Base-by-base conservation (phyloP, 352 stramenopile species). In the Pythium folliculosum region DNA sequence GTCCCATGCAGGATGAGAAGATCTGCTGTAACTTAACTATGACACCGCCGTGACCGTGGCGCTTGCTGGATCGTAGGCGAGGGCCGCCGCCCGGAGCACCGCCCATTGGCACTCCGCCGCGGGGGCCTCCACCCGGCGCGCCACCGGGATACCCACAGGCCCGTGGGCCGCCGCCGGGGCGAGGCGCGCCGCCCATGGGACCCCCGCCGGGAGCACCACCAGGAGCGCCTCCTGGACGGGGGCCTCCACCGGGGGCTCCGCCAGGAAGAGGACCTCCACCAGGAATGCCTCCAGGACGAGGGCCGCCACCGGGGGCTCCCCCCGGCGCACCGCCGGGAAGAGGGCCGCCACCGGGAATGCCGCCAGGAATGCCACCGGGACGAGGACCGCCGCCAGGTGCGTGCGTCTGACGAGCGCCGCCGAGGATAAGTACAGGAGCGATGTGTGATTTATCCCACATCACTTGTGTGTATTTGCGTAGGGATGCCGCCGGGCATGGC, bases 131-230 rank as follows among this genome's bases (percentile, higher is more conserved):
- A 1, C 72, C 70, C n/a, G 70, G 70, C 53, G 70, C 43, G 51
- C 65, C 72, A 23, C 59, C 63, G 30, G 70, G 69, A 30, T 90
- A 88, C 37, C 82, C 83, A 13, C 81, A 88, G 57, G 75, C 79
- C 49, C 71, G 81, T 48, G 81, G 80, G 4, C 80, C 80, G 25
- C 78, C 80, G 2, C 84, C 81, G 27, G 81, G 81, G 25, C 63
- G 67, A 55, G 73, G 73, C 5, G 71, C 74, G 54, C 73, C 76
- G 5, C 77, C 83, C 5, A 72, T 72, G 55, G 77, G 80, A 17
- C 73, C 77, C 27, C 81, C 78, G 19, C 74, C 76, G 77, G 80
- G 80, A 84, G n/a, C 48, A 54, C 48, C 48, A 30, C 48, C 49
- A 37, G 49, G 47, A 9, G 47, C 47, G 10, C 78, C 80, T 3